A percentile compares a stretch with the other conserved stretches of the same genome.
Evolutionary conservation across 1,284 basidiomycete species (phyloP).

Genomic region (Xerocomus alliaceus): DNA sequence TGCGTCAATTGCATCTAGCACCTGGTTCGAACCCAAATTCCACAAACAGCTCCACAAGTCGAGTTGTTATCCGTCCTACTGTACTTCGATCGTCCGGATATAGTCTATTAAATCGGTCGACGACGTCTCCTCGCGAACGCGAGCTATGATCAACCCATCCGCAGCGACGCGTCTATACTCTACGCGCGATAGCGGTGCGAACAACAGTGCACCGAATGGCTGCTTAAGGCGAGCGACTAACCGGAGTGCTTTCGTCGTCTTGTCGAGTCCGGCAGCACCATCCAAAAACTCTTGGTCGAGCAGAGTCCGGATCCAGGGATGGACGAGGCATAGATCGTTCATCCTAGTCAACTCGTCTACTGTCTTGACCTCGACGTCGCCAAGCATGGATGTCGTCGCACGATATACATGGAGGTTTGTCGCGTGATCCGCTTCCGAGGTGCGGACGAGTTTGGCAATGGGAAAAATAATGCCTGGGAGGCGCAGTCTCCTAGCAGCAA

Average conservation of each 20-base stretch:
- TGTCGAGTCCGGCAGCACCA: neutral
- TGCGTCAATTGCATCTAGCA: too few species aligned
- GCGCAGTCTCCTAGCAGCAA: conserved; percentile 1
- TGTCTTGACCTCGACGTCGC: conserved; percentile 12
- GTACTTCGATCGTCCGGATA: conserved; percentile 13
- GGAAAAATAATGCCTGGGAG: conserved; percentile 15
- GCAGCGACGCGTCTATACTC: conserved; percentile 15
- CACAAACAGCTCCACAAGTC: too few species aligned
- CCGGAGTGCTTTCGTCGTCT: neutral
- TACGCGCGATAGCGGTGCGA: neutral
- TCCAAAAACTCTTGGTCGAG: conserved; percentile 6
- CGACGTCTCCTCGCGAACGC: neutral
- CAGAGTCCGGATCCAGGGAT: conserved; percentile 18
- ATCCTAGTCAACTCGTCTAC: neutral
- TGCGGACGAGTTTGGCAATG: neutral
- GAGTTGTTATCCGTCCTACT: neutral
- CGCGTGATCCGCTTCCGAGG: neutral
- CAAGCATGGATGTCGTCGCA: neutral
- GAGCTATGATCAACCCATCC: conserved; percentile 12
- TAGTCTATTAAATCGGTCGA: neutral
- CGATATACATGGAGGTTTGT: neutral
- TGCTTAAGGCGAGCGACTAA: conserved; percentile 4
- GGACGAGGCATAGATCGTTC: conserved; percentile 3
- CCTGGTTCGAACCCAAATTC: too few species aligned
- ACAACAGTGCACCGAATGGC: conserved; percentile 13